Conservation (phyloP, 352 stramenopile species). For the Phytophthora colocasiae region DNA sequence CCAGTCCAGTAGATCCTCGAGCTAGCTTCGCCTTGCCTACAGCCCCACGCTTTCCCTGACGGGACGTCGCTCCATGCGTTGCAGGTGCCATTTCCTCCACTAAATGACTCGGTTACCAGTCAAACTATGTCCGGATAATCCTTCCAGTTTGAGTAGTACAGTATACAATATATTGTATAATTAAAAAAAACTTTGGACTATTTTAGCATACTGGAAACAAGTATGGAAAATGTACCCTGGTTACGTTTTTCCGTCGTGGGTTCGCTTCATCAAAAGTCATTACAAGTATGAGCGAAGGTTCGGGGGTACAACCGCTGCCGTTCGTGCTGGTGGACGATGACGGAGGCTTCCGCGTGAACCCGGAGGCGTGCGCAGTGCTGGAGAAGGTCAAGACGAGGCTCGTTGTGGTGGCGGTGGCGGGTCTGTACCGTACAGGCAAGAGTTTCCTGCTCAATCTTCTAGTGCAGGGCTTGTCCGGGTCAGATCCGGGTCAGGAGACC, state of each 20-base stretch:
- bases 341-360: constrained; percentile 81
- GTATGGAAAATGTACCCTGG: not conserved
- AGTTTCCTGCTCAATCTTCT: constrained; percentile 91
- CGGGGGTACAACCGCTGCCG: constrained; percentile 64
- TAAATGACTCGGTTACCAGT: not conserved
- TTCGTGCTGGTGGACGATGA: constrained; percentile 86
- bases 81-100: constrained; percentile 14
- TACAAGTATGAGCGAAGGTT: constrained; percentile 34
- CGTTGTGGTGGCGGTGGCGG: constrained; percentile 87
- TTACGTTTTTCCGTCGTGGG: constrained; percentile 11
- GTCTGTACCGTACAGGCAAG: constrained; percentile 92
- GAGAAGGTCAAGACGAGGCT: constrained; percentile 80
- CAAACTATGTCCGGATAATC: no score
- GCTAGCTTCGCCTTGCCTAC: constrained; percentile 32
- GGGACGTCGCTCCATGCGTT: constrained; percentile 31
- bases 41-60: constrained; percentile 40
- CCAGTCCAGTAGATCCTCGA: constrained; percentile 31
- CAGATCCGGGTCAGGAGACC: not conserved
- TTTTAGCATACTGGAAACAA: not conserved
- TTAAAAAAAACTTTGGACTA: no score
- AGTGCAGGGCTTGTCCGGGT: constrained; percentile 58
- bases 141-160: no score
- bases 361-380: constrained; percentile 71
- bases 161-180: no score
- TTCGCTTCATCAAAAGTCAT: constrained; percentile 27